Percentiles rank a stretch among this genome's conserved stretches.
Conservation (phyloP, 305 asterid species). For the Fraxinus baroniana region DNA sequence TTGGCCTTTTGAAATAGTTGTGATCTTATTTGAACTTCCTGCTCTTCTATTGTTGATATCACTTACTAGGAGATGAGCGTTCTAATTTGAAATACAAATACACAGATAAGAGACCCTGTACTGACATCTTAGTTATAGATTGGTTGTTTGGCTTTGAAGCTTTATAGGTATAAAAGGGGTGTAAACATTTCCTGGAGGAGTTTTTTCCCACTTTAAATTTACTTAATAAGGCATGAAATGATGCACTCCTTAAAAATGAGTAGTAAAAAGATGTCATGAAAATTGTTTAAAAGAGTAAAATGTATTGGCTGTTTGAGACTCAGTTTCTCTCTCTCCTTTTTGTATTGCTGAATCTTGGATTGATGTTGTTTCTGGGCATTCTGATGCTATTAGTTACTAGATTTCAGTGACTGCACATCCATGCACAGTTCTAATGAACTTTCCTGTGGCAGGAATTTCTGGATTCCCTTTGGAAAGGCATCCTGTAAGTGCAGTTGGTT, state of each 20-base stretch:
- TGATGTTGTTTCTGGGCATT: background rate
- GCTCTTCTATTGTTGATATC: background rate
- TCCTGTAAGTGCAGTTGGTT: conserved; percentile 44
- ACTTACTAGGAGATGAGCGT: background rate
- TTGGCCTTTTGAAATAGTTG: background rate
- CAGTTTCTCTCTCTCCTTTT: too few species aligned
- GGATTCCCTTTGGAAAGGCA: conserved; percentile 67
- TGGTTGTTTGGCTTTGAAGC: background rate
- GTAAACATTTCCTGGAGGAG: background rate
- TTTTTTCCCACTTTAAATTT: background rate
- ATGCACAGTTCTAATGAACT: conserved; percentile 24
- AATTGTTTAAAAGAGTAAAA: background rate
- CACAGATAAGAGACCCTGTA: background rate
- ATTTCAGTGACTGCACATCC: background rate
- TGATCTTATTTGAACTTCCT: background rate
- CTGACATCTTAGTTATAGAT: background rate
- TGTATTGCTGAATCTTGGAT: background rate
- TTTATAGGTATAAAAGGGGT: background rate
- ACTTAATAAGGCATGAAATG: background rate
- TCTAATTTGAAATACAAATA: background rate
- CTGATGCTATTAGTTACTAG: conserved; percentile 11
- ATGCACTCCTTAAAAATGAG: background rate
- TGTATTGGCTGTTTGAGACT: background rate
- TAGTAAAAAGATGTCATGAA: background rate
- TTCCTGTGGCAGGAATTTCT: conserved; percentile 57